These are phyloP conservation scores for Penicillium arizonense DNA, from an alignment of 495 filamentous ascomycete species.

Conservation along the genomic window DNA sequence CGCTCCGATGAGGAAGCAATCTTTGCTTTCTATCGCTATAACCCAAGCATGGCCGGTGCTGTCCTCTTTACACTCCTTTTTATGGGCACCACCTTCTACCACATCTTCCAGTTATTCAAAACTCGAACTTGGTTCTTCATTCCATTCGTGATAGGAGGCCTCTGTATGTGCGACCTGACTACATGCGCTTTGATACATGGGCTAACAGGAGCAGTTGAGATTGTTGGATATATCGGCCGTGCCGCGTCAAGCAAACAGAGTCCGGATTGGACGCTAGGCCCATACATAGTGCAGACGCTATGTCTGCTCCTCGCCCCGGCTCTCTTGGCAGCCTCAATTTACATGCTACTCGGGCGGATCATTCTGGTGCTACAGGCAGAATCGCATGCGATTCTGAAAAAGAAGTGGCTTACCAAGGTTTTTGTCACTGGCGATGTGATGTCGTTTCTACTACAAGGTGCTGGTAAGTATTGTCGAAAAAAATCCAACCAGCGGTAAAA, in stretches of 20 bases:
- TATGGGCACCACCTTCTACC: slow-evolving; percentile 36
- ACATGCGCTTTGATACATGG: neutral
- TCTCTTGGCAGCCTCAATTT: slow-evolving; percentile 49
- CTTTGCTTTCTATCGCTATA: slow-evolving; percentile 15
- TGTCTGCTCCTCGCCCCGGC: slow-evolving; percentile 38
- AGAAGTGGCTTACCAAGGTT: slow-evolving; percentile 16
- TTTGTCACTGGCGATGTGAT: slow-evolving; percentile 23
- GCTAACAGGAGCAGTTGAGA: slow-evolving; percentile 38
- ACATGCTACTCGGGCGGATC: slow-evolving; percentile 52
- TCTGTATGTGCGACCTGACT: slow-evolving; percentile 38
- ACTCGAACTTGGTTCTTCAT: slow-evolving; percentile 60
- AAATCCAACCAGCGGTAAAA: no score
- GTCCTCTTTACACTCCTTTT: slow-evolving; percentile 51
- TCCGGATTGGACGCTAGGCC: slow-evolving; percentile 12
- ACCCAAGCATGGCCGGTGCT: slow-evolving; percentile 47
- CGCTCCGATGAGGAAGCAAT: neutral
- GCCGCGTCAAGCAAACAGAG: slow-evolving; percentile 23
- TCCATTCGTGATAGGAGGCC: slow-evolving; percentile 52
- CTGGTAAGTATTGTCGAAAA: neutral
- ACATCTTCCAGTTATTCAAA: slow-evolving; percentile 44
- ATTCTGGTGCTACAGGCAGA: slow-evolving; percentile 41
- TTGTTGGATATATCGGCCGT: slow-evolving; percentile 51
- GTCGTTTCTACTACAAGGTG: slow-evolving; percentile 13
- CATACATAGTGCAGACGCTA: slow-evolving; percentile 30
- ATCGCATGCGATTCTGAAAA: slow-evolving; percentile 6